These are phyloP conservation scores for Calonectria honghensis DNA, from an alignment of 2,329 filamentous ascomycete species.

Conservation along the genomic window DNA sequence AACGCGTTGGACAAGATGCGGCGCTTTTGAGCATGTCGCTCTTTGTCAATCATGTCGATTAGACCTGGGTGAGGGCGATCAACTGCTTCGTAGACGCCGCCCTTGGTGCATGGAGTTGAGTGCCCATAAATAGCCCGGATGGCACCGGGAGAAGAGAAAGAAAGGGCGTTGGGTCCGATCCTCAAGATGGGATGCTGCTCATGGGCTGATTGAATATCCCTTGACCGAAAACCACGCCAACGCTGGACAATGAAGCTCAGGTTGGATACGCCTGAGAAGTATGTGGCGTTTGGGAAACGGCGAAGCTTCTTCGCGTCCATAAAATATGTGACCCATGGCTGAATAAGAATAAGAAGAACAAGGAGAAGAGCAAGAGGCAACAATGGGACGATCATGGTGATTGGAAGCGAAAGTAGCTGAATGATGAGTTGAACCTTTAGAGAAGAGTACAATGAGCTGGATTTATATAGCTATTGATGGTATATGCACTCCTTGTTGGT, in stretches of 20 bases:
- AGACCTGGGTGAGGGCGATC: background rate
- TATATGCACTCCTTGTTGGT: background rate
- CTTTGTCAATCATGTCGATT: constrained; percentile 12
- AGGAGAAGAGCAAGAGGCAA: background rate
- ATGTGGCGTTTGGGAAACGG: constrained; percentile 45
- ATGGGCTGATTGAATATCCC: constrained; percentile 68
- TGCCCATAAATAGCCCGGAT: constrained; percentile 64
- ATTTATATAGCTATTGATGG: background rate
- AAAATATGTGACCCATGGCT: constrained; percentile 37
- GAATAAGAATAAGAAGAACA: background rate
- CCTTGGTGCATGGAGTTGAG: constrained; percentile 59
- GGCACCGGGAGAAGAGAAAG: constrained; percentile 46
- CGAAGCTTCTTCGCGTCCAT: constrained; percentile 61
- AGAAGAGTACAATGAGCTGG: background rate
- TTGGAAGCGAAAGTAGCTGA: background rate
- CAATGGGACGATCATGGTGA: background rate
- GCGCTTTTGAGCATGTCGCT: constrained; percentile 8
- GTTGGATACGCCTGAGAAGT: constrained; percentile 46
- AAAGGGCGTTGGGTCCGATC: constrained; percentile 53
- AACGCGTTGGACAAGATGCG: constrained; percentile 5
- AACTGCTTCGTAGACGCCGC: constrained; percentile 1
- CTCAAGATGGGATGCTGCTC: constrained; percentile 60
- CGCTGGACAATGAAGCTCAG: constrained; percentile 45
- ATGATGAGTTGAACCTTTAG: background rate
- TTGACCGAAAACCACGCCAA: constrained; percentile 62